Percentiles rank a stretch among this genome's conserved stretches.
Evolutionary conservation across 108 stramenopile species (phyloP).

Genomic region (Nitzschia sp.): DNA sequence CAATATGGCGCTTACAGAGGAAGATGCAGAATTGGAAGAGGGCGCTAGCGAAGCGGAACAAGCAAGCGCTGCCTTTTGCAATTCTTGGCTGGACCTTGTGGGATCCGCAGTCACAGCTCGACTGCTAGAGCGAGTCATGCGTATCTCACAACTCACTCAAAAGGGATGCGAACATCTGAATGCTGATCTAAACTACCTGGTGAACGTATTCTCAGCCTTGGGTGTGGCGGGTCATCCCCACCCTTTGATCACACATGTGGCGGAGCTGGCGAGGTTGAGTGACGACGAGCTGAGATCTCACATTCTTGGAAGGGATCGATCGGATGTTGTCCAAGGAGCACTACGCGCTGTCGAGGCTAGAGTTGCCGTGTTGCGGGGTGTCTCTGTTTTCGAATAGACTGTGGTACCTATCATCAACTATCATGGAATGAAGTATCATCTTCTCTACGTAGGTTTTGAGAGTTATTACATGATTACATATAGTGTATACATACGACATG

Average conservation of each 20-base stretch:
- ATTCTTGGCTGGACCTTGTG: slow-evolving; percentile 81
- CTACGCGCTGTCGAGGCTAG: slow-evolving; percentile 47
- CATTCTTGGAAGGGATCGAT: slow-evolving; percentile 33
- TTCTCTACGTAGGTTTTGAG: too few species aligned
- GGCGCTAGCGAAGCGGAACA: slow-evolving; percentile 53
- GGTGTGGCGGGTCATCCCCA: slow-evolving; percentile 83
- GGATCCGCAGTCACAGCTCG: slow-evolving; percentile 75
- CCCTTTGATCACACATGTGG: slow-evolving; percentile 66
- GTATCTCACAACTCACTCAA: slow-evolving; percentile 69
- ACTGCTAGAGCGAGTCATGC: slow-evolving; percentile 71
- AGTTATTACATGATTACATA: too few species aligned
- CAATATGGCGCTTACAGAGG: slow-evolving; percentile 38
- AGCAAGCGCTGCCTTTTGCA: slow-evolving; percentile 67
- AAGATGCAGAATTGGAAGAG: slow-evolving; percentile 57
- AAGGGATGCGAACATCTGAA: slow-evolving; percentile 82
- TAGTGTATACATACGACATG: too few species aligned
- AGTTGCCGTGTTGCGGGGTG: slow-evolving; percentile 34
- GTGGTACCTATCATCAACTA: too few species aligned
- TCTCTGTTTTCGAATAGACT: slow-evolving; percentile 5
- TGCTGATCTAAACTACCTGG: slow-evolving; percentile 76
- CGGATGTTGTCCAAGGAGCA: slow-evolving; percentile 26
- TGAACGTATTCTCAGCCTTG: slow-evolving; percentile 81
- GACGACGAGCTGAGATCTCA: slow-evolving; percentile 42
- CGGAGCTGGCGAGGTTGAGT: slow-evolving; percentile 50
- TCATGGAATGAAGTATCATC: too few species aligned